Percentiles rank a stretch among this genome's conserved stretches.
Evolutionary conservation across 129 eudicot genomes (phyloP).

Genomic region (Tanacetum coccineum): DNA sequence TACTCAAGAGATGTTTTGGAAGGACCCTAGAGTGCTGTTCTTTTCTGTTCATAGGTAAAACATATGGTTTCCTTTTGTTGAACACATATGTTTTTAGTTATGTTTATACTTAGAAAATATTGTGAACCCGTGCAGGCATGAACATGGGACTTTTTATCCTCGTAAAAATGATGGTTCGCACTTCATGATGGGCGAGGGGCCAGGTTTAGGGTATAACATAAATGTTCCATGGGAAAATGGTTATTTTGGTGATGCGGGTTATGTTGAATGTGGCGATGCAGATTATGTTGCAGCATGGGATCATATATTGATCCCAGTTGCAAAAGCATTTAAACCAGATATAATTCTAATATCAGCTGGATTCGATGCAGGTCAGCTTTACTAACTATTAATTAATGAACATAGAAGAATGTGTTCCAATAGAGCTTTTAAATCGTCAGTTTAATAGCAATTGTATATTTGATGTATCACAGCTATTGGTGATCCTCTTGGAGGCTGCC

Average conservation of each 20-base stretch:
- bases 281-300: constrained; percentile 97
- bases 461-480: constrained; percentile 53
- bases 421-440: not conserved
- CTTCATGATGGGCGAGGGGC: constrained; percentile 78
- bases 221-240: constrained; percentile 93
- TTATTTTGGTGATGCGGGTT: constrained; percentile 67
- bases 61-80: not conserved
- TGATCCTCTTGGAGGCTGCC: constrained; percentile 97
- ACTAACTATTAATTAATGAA: constrained; percentile 8
- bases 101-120: not conserved
- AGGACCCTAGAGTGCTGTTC: constrained; percentile 79
- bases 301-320: constrained; percentile 78
- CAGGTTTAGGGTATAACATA: constrained; percentile 78
- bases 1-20: constrained; percentile 82
- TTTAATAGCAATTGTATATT: not conserved
- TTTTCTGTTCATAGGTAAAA: constrained; percentile 94
- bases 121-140: constrained; percentile 53
- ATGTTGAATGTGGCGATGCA: constrained; percentile 46
- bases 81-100: not conserved
- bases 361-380: constrained; percentile 89
- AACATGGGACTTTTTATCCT: constrained; percentile 73
- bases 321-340: constrained; percentile 80
- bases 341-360: constrained; percentile 82
- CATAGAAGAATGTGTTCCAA: not conserved
- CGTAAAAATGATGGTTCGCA: constrained; percentile 72